Evolutionary conservation across 2,329 filamentous ascomycete genomes (phyloP).

Genomic region (Colletotrichum aenigma): DNA sequence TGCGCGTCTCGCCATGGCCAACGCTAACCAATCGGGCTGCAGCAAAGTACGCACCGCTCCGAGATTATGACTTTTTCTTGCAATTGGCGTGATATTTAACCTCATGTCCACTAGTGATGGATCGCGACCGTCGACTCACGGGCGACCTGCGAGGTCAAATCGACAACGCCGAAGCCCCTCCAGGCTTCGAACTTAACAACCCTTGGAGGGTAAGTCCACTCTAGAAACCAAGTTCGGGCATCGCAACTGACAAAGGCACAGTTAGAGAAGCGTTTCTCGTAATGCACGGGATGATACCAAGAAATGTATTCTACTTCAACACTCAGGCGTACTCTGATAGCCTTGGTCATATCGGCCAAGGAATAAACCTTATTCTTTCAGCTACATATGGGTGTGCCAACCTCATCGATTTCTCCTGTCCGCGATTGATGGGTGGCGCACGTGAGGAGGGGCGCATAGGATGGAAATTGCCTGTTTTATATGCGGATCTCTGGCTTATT

Average conservation of each 20-base stretch:
- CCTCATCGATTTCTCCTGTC: background rate
- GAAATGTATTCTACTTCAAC: background rate
- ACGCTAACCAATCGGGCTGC: constrained; percentile 31
- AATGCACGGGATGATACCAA: constrained; percentile 21
- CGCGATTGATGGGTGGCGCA: background rate
- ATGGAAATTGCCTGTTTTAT: constrained; percentile 33
- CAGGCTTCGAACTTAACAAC: constrained; percentile 67
- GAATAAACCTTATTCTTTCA: background rate
- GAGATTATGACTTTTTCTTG: background rate
- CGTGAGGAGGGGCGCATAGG: background rate
- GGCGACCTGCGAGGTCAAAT: constrained; percentile 63
- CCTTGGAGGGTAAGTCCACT: constrained; percentile 61
- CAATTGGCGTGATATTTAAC: background rate
- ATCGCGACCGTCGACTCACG: constrained; percentile 66
- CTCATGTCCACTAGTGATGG: constrained; percentile 59
- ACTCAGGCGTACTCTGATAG: background rate
- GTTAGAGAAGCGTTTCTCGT: constrained; percentile 60
- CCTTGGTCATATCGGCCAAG: background rate
- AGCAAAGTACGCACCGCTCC: constrained; percentile 56
- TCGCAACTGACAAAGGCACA: constrained; percentile 30
- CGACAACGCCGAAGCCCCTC: constrained; percentile 58
- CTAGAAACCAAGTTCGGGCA: background rate
- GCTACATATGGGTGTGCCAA: background rate
- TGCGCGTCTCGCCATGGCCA: background rate
- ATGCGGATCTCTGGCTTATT: constrained; percentile 64